These are phyloP conservation scores for Fusarium papillatum DNA, from an alignment of 2,329 filamentous ascomycete species.

Conservation along the genomic window DNA sequence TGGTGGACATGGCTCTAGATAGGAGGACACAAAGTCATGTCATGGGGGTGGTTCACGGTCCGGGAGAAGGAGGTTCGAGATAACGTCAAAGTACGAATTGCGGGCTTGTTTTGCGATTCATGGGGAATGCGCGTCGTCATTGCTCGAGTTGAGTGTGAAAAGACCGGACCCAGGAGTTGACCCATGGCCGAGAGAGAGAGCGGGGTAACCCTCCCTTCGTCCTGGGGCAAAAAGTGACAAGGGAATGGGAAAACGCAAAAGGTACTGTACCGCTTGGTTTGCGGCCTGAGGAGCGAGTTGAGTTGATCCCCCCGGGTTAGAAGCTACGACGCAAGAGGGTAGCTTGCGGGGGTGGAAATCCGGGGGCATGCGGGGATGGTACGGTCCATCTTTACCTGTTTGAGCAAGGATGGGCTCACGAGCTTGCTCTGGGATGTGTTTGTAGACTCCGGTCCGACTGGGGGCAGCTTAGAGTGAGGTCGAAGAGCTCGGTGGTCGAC, in stretches of 20 bases:
- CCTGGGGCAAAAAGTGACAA: neutral
- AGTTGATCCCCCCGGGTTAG: neutral
- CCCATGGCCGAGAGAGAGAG: neutral
- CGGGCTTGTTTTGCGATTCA: neutral
- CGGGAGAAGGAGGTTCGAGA: neutral
- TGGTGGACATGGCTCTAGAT: neutral
- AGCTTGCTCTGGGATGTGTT: neutral
- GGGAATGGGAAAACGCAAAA: neutral
- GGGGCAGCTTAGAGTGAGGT: neutral
- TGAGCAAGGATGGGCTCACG: neutral
- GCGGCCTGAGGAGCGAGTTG: slow-evolving; percentile 1
- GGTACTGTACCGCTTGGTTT: neutral
- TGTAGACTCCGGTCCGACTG: neutral
- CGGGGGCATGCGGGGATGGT: slow-evolving; percentile 6
- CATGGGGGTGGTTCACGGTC: neutral
- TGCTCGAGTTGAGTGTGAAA: neutral
- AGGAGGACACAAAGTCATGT: neutral
- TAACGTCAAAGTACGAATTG: neutral
- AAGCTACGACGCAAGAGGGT: neutral
- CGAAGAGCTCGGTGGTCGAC: neutral
- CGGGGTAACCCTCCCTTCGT: slow-evolving; percentile 5
- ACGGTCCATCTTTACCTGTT: neutral
- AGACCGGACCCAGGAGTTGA: neutral
- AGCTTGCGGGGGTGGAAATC: slow-evolving; percentile 11
- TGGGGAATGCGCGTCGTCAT: slow-evolving; percentile 1